Percentiles rank a stretch among this genome's conserved stretches.
These are phyloP conservation scores for Metschnikowia similis DNA, from an alignment of 805 yeast genomes.

Conservation along the genomic window DNA sequence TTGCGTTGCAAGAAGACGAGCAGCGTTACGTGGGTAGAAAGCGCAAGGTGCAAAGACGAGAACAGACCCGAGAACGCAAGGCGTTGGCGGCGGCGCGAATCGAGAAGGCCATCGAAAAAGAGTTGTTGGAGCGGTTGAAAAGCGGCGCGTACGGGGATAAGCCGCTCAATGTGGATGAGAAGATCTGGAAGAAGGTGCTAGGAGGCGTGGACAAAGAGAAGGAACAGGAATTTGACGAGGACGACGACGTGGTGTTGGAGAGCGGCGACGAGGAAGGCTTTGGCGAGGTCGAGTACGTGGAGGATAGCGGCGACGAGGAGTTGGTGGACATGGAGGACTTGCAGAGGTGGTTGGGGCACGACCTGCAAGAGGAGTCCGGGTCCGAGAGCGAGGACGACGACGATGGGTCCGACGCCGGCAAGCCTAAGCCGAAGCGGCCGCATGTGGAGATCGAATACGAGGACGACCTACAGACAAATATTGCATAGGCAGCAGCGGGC, in stretches of 20 bases:
- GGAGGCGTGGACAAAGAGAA: constrained; percentile 55
- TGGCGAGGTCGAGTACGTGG: constrained; percentile 84
- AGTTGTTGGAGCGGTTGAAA: constrained; percentile 88
- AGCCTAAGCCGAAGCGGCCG: constrained; percentile 49
- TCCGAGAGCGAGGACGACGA: constrained; percentile 27
- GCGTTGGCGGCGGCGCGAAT: constrained; percentile 95
- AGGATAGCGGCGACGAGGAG: constrained; percentile 84
- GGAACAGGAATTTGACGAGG: constrained; percentile 55
- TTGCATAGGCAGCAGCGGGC: constrained; percentile 18
- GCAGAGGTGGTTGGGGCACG: constrained; percentile 71
- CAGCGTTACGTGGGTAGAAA: constrained; percentile 90
- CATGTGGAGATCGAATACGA: constrained; percentile 83
- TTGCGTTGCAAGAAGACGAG: constrained; percentile 87
- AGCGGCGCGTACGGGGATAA: constrained; percentile 98
- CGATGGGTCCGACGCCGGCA: constrained; percentile 32
- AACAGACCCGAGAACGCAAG: constrained; percentile 90
- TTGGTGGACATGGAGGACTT: constrained; percentile 90
- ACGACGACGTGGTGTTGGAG: constrained; percentile 47
- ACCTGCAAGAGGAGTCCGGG: constrained; percentile 28
- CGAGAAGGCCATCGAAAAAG: constrained; percentile 95
- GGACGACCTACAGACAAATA: constrained; percentile 49
- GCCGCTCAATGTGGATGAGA: constrained; percentile 94
- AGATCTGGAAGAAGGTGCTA: constrained; percentile 91
- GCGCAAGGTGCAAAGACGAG: constrained; percentile 93
- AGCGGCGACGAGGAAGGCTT: constrained; percentile 45